Evolutionary conservation across 805 yeast species (phyloP).

Genomic region (Metschnikowia chrysomelidarum): DNA sequence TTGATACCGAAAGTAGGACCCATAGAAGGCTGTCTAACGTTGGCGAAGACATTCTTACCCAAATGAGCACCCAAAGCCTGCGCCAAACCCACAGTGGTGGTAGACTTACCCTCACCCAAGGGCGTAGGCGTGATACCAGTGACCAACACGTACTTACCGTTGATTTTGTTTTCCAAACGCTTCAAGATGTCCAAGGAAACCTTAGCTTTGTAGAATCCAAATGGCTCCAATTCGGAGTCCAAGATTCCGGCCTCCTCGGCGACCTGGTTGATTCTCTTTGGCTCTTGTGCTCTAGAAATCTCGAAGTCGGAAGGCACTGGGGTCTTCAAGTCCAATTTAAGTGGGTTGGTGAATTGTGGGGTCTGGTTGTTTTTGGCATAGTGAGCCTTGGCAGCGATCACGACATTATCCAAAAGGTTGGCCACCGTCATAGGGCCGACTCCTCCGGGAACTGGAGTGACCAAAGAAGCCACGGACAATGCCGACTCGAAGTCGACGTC

Average conservation of each 20-base stretch:
- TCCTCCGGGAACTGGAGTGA: slow-evolving; percentile 92
- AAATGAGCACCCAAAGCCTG: slow-evolving; percentile 80
- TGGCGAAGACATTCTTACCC: slow-evolving; percentile 67
- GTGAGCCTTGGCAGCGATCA: slow-evolving; percentile 61
- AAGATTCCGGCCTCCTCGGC: slow-evolving; percentile 69
- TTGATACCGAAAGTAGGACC: slow-evolving; percentile 87
- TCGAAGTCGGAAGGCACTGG: slow-evolving; percentile 84
- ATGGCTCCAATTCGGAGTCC: slow-evolving; percentile 68
- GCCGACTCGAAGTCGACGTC: slow-evolving; percentile 69
- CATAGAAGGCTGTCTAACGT: slow-evolving; percentile 85
- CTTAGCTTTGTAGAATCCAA: slow-evolving; percentile 76
- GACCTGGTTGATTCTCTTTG: slow-evolving; percentile 65
- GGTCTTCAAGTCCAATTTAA: slow-evolving; percentile 50
- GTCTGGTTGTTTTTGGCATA: slow-evolving; percentile 39
- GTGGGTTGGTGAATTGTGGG: slow-evolving; percentile 50
- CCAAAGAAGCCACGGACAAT: slow-evolving; percentile 51
- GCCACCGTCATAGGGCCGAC: slow-evolving; percentile 94
- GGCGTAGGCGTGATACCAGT: slow-evolving; percentile 89
- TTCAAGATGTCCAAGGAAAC: slow-evolving; percentile 63
- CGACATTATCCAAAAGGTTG: slow-evolving; percentile 70
- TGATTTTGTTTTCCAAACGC: slow-evolving; percentile 55
- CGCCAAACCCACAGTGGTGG: slow-evolving; percentile 79
- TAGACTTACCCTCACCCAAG: slow-evolving; percentile 81
- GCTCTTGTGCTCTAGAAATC: slow-evolving; percentile 72
- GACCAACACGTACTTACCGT: slow-evolving; percentile 73